Evolutionary conservation across 768 basidiomycete species (phyloP), one percentile per base, ranked within the genome.

Genomic region (Amylocystis lapponica): DNA sequence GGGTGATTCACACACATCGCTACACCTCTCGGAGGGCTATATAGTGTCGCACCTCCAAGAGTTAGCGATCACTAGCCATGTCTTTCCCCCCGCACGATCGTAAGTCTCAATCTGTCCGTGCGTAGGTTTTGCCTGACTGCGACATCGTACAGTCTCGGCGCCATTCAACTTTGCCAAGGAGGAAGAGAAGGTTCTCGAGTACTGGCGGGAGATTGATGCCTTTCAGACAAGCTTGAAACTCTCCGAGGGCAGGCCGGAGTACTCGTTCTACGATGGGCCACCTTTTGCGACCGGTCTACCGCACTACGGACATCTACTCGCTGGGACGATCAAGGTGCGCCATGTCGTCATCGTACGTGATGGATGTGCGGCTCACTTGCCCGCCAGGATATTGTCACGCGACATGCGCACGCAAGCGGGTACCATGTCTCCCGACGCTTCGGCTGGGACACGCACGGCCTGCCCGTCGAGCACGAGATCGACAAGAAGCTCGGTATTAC

Each of bases 401-500:
- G 95, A 41, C 92, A 96, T 66, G 94, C 94, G 2, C 86, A 91
- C 62, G 83, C 90, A 39, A 92, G 86, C 42, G 95, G 95, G 5
- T 83, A 80, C 64, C 86, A 97, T 59, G 95, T 98, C 54, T 77
- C 83, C 44, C 83, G 95, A 46, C 81, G 95, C 40, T 98, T 98
- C 61, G 95, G 95, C 41, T 98, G 95, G 95, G 95, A 98, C 66
- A 97, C 94, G 4, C 95, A 99, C 67, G 95, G 95, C 39, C 79
- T 99, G 21, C 96, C 95, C 27, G 93, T 99, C 59, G 96, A 99
- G 65, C 94, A 97, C 69, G 91, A 96, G 71, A 99, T 99, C 69
- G 96, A 99, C 75, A 98, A 97, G 71, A 84, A 78, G 56, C 75
- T 98, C 35, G 81, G 81, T 30, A 96, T 98, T 70, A 93, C 85